Evolutionary conservation across 192 early-diverging fungal species (phyloP).

Genomic region (Entomortierella lignicola): DNA sequence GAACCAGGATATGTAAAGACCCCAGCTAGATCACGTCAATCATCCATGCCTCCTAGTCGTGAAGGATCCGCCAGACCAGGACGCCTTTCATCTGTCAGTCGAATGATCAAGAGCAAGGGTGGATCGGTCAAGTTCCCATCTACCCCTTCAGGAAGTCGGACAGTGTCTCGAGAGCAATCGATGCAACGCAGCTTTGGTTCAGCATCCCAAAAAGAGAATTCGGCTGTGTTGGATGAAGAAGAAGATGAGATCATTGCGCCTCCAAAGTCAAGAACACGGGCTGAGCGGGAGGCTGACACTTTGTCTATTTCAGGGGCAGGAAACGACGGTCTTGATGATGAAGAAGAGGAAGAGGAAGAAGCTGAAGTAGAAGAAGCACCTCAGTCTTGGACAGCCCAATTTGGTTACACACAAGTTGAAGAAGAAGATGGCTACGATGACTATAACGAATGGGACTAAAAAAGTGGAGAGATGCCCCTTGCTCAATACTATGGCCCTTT

Average conservation of each 20-base stretch:
- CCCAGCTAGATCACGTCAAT: slow-evolving; percentile 35
- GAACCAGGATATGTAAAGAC: slow-evolving; percentile 41
- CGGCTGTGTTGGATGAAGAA: slow-evolving; percentile 55
- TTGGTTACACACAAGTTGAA: slow-evolving; percentile 35
- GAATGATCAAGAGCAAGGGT: slow-evolving; percentile 50
- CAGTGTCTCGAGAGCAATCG: slow-evolving; percentile 47
- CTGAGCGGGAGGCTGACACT: slow-evolving; percentile 48
- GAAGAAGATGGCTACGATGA: slow-evolving; percentile 26
- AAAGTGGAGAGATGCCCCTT: background rate
- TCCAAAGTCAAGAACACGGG: slow-evolving; percentile 38
- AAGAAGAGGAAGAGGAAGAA: slow-evolving; percentile 59
- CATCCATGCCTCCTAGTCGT: slow-evolving; percentile 47
- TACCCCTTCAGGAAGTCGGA: slow-evolving; percentile 45
- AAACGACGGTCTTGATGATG: slow-evolving; percentile 49
- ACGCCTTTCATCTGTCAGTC: slow-evolving; percentile 56
- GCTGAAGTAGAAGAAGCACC: slow-evolving; percentile 51
- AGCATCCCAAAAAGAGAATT: slow-evolving; percentile 14
- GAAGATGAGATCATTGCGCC: slow-evolving; percentile 53
- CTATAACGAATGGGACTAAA: slow-evolving; percentile 52
- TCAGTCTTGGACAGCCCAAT: slow-evolving; percentile 23
- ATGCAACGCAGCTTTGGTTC: slow-evolving; percentile 48
- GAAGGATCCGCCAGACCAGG: slow-evolving; percentile 63
- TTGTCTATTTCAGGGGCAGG: slow-evolving; percentile 44
- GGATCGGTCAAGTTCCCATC: slow-evolving; percentile 35
- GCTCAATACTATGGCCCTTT: background rate